A percentile compares a stretch with the other conserved stretches of the same genome.
These are phyloP conservation scores for Russula lepida DNA, from an alignment of 768 basidiomycete species.

Conservation along the genomic window DNA sequence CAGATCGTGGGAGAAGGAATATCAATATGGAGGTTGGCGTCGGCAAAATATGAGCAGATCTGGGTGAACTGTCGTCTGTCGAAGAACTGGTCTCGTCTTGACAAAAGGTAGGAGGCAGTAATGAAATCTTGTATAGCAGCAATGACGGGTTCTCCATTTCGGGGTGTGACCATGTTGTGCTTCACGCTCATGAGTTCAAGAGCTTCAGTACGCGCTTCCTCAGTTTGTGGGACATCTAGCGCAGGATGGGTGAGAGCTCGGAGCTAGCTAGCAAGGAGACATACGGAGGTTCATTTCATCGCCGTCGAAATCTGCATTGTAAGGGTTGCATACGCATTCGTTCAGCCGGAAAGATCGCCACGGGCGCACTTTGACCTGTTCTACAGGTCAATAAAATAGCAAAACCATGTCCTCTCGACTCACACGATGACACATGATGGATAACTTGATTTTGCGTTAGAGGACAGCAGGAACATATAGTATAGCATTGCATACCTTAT, in stretches of 20 bases:
- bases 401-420: conserved; percentile 20
- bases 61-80: conserved; percentile 93
- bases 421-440: conserved; percentile 97
- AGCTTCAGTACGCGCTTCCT: conserved; percentile 95
- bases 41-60: conserved; percentile 89
- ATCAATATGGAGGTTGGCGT: conserved; percentile 87
- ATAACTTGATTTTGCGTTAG: conserved; percentile 48
- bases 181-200: conserved; percentile 96
- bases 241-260: neutral
- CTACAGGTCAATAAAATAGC: conserved; percentile 6
- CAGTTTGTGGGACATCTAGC: conserved; percentile 95
- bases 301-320: conserved; percentile 99
- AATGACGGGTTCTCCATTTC: conserved; percentile 98
- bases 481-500: conserved; percentile 51
- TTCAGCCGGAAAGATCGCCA: conserved; percentile 97
- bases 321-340: conserved; percentile 98
- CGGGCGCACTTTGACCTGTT: conserved; percentile 82
- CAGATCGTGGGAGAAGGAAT: conserved; percentile 91
- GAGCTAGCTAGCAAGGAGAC: conserved; percentile 26
- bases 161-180: conserved; percentile 93
- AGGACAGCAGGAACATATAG: conserved; percentile 1
- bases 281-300: conserved; percentile 99
- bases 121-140: conserved; percentile 99
- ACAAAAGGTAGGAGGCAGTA: conserved; percentile 93
- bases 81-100: conserved; percentile 86